A percentile compares a stretch with the other conserved stretches of the same genome.
These are phyloP conservation scores for Talaromyces pinophilus DNA, from an alignment of 2,329 filamentous ascomycete species.

Conservation along the genomic window DNA sequence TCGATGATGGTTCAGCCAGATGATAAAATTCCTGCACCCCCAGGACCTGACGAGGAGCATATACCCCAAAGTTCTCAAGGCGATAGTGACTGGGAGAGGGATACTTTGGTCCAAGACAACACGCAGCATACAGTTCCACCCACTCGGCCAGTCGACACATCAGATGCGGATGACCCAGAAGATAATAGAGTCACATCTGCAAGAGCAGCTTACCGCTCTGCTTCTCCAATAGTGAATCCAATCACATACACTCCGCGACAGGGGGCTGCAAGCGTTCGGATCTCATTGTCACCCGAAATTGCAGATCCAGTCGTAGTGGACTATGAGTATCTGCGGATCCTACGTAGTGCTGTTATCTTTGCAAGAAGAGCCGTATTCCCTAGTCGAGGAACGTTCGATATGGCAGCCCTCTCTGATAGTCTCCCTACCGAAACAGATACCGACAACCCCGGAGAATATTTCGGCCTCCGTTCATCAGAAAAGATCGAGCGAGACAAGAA, in stretches of 20 bases:
- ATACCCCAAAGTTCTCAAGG: not conserved
- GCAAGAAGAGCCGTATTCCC: not conserved
- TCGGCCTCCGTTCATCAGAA: not conserved
- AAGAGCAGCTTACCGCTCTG: not conserved
- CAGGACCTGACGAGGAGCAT: not conserved
- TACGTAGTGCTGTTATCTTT: not conserved
- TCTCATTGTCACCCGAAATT: not conserved
- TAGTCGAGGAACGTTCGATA: not conserved
- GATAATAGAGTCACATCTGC: not conserved
- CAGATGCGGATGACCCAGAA: not conserved
- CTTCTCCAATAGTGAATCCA: not conserved
- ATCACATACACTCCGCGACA: not conserved
- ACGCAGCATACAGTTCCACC: not conserved
- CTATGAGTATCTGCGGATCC: not conserved
- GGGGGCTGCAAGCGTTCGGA: not conserved
- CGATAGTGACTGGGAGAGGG: not conserved
- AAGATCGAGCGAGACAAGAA: not conserved
- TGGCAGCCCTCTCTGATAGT: not conserved
- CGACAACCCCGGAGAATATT: not conserved
- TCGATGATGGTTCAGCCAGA: not conserved
- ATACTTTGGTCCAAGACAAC: not conserved
- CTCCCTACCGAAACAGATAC: not conserved
- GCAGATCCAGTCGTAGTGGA: not conserved
- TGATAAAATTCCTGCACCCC: not conserved
- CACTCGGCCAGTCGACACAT: not conserved